phyloP scores from a whole-genome alignment of 2,329 filamentous ascomycete species.

The Zymoseptoria tritici region DNA sequence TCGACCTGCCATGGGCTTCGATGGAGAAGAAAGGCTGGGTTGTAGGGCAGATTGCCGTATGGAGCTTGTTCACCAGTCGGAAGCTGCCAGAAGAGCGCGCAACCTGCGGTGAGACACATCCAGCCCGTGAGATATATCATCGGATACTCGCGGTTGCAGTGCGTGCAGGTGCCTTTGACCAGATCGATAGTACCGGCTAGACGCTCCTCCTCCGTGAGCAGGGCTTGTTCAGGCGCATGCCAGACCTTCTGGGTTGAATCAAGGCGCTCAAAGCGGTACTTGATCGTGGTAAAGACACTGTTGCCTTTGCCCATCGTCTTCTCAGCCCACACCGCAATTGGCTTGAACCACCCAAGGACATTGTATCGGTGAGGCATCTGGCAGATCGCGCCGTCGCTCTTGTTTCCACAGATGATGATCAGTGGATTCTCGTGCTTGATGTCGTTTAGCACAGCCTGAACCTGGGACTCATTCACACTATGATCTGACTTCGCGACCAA shows the following conservation, averaged over 20 bases:
- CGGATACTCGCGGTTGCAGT: slow-evolving; percentile 28
- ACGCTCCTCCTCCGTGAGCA: slow-evolving; percentile 6
- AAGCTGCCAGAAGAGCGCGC: slow-evolving; percentile 50
- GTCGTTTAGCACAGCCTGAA: slow-evolving; percentile 40
- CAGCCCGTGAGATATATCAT: slow-evolving; percentile 44
- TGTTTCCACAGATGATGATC: slow-evolving; percentile 43
- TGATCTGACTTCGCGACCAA: slow-evolving; percentile 45
- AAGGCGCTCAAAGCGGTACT: slow-evolving; percentile 60
- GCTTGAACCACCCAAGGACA: slow-evolving; percentile 61
- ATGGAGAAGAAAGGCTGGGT: slow-evolving; percentile 50
- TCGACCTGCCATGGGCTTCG: slow-evolving; percentile 40
- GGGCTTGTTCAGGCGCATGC: slow-evolving; percentile 21
- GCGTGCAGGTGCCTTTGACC: slow-evolving; percentile 29
- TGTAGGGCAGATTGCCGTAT: slow-evolving; percentile 41
- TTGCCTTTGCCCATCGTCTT: slow-evolving; percentile 33
- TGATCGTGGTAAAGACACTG: slow-evolving; percentile 37
- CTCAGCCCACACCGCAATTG: slow-evolving; percentile 64
- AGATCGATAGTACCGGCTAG: slow-evolving; percentile 1
- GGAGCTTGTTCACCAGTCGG: slow-evolving; percentile 25
- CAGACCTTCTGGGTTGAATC: slow-evolving; percentile 45
- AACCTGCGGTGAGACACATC: slow-evolving; percentile 52
- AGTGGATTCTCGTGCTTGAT: slow-evolving; percentile 45
- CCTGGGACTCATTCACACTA: slow-evolving; percentile 29
- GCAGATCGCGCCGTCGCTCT: slow-evolving; percentile 43
- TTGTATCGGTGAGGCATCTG: slow-evolving; percentile 53